Base-by-base conservation (phyloP, 768 basidiomycete species). In the Leccinum longicurvipes region DNA sequence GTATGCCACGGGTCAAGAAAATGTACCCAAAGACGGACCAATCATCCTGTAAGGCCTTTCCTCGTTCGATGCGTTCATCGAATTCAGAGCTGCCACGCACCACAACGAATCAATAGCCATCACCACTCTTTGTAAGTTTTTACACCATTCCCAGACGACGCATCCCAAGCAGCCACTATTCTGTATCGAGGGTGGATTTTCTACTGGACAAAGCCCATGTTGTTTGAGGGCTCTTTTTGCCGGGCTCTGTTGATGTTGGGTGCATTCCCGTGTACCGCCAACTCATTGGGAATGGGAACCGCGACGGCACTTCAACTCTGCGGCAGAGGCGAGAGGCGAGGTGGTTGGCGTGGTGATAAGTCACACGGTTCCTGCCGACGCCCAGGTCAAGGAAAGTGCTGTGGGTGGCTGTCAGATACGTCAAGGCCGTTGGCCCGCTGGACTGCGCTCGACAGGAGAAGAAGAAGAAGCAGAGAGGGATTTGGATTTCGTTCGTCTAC, bases 391-490 rank as follows among this genome's bases (percentile, higher is more conserved):
- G 67, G 84, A 87, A 47, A 89, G 89, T 6, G 80, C 81, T 3
- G 81, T 87, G 88, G 84, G 82, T 84, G 45, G 86, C 84, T 6
- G 78, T 90, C 47, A 88, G 90, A 64, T 89, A 82, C 67, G 73
- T 78, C 48, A 76, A 80, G 57, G 80, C 77, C 57, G 65, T 76
- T 19, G 54, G 57, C 79, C 77, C 57, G 65, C 76, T 19, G 54
- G 60, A 7, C 21, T 24, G 15, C 23, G 63, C 65, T 56, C 63
- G 62, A 58, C 60, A 41, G 50, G 44, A n/a, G 60, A 58, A 31
- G 59, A 60, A 34, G 51, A 47, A n/a, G 59, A 60, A 31, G 59
- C 52, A 27, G 62, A 53, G 57, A 68, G 75, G 56, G 72, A 71
- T 31, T 71, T 84, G 56, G 72, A 71, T 31, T 71, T 84, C 77